These are phyloP conservation scores for Thielaviopsis punctulata DNA, from an alignment of 2,329 filamentous ascomycete genomes.

Conservation along the genomic window DNA sequence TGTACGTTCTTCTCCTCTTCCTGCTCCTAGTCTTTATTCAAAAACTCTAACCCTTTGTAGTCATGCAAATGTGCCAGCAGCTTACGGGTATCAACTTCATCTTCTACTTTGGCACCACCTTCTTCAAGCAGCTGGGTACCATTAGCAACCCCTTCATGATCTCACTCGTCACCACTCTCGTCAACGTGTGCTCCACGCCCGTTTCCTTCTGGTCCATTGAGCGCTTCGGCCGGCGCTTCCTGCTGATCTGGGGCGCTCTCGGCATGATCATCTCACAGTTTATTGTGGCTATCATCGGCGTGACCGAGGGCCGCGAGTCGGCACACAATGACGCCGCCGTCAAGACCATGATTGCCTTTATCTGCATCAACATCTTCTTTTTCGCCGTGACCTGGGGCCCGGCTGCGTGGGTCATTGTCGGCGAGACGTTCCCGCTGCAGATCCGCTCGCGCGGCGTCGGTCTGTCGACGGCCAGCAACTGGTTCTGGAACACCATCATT, in stretches of 20 bases:
- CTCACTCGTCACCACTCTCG: constrained; percentile 68
- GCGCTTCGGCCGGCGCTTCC: constrained; percentile 58
- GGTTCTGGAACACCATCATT: constrained; percentile 70
- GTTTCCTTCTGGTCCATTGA: constrained; percentile 80
- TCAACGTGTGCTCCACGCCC: constrained; percentile 75
- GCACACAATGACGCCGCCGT: constrained; percentile 39
- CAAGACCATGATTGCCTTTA: constrained; percentile 67
- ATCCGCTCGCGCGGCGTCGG: constrained; percentile 79
- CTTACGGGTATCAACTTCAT: constrained; percentile 82
- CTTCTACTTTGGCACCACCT: constrained; percentile 73
- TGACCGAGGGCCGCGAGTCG: constrained; percentile 38
- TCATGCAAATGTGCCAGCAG: constrained; percentile 42
- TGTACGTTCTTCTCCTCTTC: constrained; percentile 17
- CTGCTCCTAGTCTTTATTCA: not conserved
- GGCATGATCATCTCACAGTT: constrained; percentile 82
- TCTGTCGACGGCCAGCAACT: constrained; percentile 77
- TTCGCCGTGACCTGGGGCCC: constrained; percentile 84
- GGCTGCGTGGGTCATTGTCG: constrained; percentile 65
- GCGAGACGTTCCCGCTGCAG: constrained; percentile 78
- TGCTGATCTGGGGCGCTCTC: constrained; percentile 61
- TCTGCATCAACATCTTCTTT: constrained; percentile 84
- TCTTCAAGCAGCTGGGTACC: constrained; percentile 63
- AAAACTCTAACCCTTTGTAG: constrained; percentile 15
- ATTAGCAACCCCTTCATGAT: constrained; percentile 69
- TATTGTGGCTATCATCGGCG: constrained; percentile 63